Conservation (phyloP, 2,329 filamentous ascomycete genomes). For the Aureobasidium lini region DNA sequence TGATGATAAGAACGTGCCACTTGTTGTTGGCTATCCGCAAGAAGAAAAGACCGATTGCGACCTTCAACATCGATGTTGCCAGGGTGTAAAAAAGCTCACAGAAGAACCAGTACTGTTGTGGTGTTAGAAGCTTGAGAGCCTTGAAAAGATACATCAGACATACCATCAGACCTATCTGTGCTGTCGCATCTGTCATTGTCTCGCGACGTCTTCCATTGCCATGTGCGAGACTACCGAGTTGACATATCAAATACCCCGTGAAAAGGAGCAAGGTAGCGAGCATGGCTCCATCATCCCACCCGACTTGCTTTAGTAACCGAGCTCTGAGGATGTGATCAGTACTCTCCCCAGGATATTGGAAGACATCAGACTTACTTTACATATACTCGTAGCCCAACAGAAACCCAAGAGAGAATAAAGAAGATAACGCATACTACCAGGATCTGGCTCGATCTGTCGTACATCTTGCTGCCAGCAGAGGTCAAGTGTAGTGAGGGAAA, state of each 20-base stretch:
- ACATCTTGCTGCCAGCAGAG: not conserved
- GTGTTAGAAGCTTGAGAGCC: not conserved
- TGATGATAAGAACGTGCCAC: conserved; percentile 40
- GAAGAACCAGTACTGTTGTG: conserved; percentile 44
- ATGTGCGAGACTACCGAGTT: conserved; percentile 32
- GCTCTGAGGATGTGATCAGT: conserved; percentile 17
- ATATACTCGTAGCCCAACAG: conserved; percentile 12
- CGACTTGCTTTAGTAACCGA: conserved; percentile 31
- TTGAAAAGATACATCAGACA: not conserved
- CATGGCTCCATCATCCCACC: conserved; percentile 37
- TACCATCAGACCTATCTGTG: conserved; percentile 17
- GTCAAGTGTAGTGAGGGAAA: not conserved
- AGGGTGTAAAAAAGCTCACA: conserved; percentile 49
- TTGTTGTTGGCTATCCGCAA: conserved; percentile 43
- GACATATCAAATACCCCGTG: conserved; percentile 33
- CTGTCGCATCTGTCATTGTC: conserved; percentile 27
- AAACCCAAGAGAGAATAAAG: conserved; percentile 8
- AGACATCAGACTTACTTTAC: conserved; percentile 10
- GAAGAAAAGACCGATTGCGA: conserved; percentile 47
- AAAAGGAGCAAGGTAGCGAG: conserved; percentile 31
- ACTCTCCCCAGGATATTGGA: not conserved
- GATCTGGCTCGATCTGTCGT: conserved; percentile 3
- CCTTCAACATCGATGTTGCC: conserved; percentile 41
- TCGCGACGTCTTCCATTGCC: conserved; percentile 33
- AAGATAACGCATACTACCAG: conserved; percentile 3